These are phyloP conservation scores for Schizochytrium sp. DNA, from an alignment of 108 stramenopile species.

Conservation along the genomic window DNA sequence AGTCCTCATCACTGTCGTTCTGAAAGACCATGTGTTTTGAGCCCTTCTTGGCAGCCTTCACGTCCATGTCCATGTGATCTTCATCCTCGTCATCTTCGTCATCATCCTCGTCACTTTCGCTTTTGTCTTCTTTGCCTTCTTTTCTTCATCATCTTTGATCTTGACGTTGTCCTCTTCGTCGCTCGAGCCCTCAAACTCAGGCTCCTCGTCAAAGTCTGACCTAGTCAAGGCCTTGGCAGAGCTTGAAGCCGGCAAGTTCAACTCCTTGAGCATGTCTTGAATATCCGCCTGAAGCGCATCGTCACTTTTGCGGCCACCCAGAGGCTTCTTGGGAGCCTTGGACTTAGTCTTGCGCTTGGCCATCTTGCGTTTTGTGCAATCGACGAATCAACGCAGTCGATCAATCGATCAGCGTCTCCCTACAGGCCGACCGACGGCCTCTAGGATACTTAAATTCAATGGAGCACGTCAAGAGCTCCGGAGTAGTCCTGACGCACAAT, in stretches of 20 bases:
- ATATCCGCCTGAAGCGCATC: neutral
- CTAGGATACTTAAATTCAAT: no score
- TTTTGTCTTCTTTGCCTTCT: neutral
- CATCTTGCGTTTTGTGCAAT: no score
- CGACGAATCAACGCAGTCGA: no score
- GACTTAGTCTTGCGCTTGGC: no score
- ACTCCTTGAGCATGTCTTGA: conserved; percentile 43
- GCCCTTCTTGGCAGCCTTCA: neutral
- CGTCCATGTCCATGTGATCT: neutral
- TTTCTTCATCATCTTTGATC: neutral
- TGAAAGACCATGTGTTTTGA: neutral
- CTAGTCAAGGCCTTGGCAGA: neutral
- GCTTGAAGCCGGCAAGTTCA: neutral
- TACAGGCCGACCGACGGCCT: no score
- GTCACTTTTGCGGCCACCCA: neutral
- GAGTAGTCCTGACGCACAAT: no score
- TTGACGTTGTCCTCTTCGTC: neutral
- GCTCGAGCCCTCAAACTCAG: neutral
- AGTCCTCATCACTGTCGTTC: conserved; percentile 20
- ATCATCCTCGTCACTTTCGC: neutral
- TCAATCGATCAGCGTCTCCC: no score
- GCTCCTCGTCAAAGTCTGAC: conserved; percentile 35
- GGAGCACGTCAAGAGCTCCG: no score
- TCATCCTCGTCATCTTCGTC: neutral
- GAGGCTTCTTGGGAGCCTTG: no score